Percentiles rank a stretch among this genome's conserved stretches.
These are phyloP conservation scores for Exophiala viscosa DNA, from an alignment of 2,329 filamentous ascomycete species.

Conservation along the genomic window DNA sequence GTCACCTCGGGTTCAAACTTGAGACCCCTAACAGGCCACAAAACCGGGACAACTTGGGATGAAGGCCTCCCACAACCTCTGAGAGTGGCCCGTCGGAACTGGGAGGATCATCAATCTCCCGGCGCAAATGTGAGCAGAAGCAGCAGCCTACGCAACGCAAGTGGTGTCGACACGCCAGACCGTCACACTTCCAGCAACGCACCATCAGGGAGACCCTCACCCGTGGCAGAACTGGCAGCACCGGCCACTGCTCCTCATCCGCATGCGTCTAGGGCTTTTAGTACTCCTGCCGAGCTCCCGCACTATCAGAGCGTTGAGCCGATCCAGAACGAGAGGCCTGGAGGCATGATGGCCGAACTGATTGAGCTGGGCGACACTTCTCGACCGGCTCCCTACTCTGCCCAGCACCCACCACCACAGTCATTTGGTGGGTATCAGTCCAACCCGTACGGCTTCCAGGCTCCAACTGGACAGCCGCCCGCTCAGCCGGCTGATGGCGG, in stretches of 20 bases:
- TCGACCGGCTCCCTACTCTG: background rate
- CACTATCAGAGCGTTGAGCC: slow-evolving; percentile 10
- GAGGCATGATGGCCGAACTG: slow-evolving; percentile 26
- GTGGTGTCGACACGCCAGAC: slow-evolving; percentile 1
- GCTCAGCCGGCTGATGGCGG: too few species aligned
- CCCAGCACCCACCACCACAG: slow-evolving; percentile 7
- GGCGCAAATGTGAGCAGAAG: slow-evolving; percentile 18
- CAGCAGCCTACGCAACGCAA: slow-evolving; percentile 12
- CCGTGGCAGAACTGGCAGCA: slow-evolving; percentile 3
- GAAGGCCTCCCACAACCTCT: slow-evolving; percentile 25
- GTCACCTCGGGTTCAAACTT: slow-evolving; percentile 15
- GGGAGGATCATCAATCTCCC: slow-evolving; percentile 21
- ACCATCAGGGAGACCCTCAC: slow-evolving; percentile 9
- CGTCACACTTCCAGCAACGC: slow-evolving; percentile 12
- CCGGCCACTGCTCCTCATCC: slow-evolving; percentile 3
- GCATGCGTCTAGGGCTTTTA: slow-evolving; percentile 15
- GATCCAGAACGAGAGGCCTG: slow-evolving; percentile 15
- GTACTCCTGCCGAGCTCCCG: slow-evolving; percentile 5
- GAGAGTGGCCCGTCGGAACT: slow-evolving; percentile 21
- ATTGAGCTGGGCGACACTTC: slow-evolving; percentile 17
- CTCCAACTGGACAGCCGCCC: background rate
- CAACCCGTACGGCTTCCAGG: background rate
- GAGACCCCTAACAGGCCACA: slow-evolving; percentile 15
- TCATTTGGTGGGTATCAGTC: slow-evolving; percentile 3
- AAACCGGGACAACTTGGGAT: slow-evolving; percentile 27